Conservation (phyloP, 2,329 filamentous ascomycete species). For the Xylaria sp. region DNA sequence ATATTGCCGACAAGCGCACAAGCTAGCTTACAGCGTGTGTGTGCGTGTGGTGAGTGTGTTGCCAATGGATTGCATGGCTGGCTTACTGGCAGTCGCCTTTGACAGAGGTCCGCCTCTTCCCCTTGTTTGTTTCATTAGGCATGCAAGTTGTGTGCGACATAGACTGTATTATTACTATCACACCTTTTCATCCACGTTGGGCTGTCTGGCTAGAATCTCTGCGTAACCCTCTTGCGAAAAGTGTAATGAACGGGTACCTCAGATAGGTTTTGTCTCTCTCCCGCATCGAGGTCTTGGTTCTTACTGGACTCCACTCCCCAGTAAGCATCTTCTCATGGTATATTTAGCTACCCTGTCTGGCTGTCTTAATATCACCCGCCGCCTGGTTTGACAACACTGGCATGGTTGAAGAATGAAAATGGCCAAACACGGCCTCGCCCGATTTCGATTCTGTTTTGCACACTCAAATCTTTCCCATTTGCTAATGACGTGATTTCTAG, state of each 20-base stretch:
- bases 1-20: constrained; percentile 1
- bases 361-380: constrained; percentile 25
- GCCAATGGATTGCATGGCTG: constrained; percentile 6
- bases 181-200: constrained; percentile 28
- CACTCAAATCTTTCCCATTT: constrained; percentile 25
- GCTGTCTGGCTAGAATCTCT: constrained; percentile 31
- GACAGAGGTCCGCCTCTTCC: constrained; percentile 16
- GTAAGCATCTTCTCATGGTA: constrained; percentile 34
- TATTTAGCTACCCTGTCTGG: constrained; percentile 34
- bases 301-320: constrained; percentile 34
- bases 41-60: constrained; percentile 1
- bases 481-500: constrained; percentile 33
- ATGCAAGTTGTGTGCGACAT: constrained; percentile 38
- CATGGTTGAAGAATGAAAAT: constrained; percentile 18
- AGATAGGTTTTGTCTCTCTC: constrained; percentile 28
- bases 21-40: constrained; percentile 24
- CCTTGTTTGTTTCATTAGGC: constrained; percentile 33
- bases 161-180: constrained; percentile 31
- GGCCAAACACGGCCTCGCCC: constrained; percentile 20
- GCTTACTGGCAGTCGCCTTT: constrained; percentile 21
- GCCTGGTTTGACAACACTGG: constrained; percentile 24
- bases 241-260: constrained; percentile 29
- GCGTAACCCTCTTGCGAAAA: constrained; percentile 39
- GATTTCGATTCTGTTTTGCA: constrained; percentile 16
- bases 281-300: constrained; percentile 24